Evolutionary conservation across 2,329 filamentous ascomycete genomes (phyloP), one percentile per base, ranked within the genome.

Genomic region (Ceratocystis papillata): DNA sequence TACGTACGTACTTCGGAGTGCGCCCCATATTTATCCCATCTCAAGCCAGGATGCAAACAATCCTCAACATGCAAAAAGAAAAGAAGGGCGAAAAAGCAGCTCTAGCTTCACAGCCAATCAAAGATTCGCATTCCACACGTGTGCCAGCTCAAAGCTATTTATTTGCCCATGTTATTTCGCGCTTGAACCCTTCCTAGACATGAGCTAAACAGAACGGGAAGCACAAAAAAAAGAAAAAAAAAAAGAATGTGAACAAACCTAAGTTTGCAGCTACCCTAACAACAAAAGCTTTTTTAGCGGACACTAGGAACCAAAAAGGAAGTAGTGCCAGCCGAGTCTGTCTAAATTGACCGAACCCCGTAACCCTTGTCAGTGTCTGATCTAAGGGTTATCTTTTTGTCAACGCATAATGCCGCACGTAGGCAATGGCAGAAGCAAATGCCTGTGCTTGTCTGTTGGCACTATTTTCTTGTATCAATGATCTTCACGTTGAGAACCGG

Each of bases 21-120:
- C 10, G 55, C 55, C 55, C 55, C 55, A 59, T 3, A 8, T n/a
- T 59, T 59, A 41, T 59, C 28, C 12, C 25, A 59, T 20, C 28
- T 37, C 55, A 59, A 59, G 55, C 55, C 55, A 59, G 55, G 55
- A 59, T 59, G 55, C 55, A 37, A 37, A 37, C 55, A 59, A 59
- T 59, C 17, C 55, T 37, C 15, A 59, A 59, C 55, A n/a, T 20
- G 55, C 5, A 45, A 25, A 20, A 41, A 44, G 7, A 22, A 48
- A 41, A 15, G 45, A 46, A 62, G 22, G 33, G 33, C 33, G 33
- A 62, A 62, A 48, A 62, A 62, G 60, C 20, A n/a, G 45, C 17
- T 10, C 12, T n/a, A 22, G 50, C 45, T 45, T 28, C 3, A n/a
- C 8, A 12, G 20, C 63, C 63, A 64, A 64, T 64, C 63, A 59